These are phyloP conservation scores for Boletellus ananas DNA, from an alignment of 768 basidiomycete genomes.

Conservation along the genomic window DNA sequence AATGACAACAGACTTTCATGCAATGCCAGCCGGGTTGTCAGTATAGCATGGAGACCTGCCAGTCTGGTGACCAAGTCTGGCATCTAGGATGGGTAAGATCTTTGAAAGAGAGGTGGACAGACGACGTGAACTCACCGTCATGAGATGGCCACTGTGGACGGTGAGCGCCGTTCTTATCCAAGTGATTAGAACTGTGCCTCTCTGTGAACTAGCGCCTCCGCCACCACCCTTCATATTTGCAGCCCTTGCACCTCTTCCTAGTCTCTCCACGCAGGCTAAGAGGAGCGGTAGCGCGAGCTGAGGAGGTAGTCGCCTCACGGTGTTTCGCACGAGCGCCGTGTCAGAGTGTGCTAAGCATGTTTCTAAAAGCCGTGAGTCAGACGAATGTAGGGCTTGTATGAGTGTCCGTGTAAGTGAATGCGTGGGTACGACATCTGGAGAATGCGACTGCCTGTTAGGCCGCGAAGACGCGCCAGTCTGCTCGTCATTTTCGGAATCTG, in stretches of 20 bases:
- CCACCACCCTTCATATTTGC: slow-evolving; percentile 75
- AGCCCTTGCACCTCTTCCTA: slow-evolving; percentile 71
- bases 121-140: slow-evolving; percentile 66
- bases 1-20: slow-evolving; percentile 84
- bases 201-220: slow-evolving; percentile 74
- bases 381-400: slow-evolving; percentile 94
- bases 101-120: not conserved
- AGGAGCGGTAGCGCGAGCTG: slow-evolving; percentile 84
- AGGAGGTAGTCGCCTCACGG: slow-evolving; percentile 80
- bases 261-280: slow-evolving; percentile 82
- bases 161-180: slow-evolving; percentile 84
- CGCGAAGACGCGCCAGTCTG: slow-evolving; percentile 32
- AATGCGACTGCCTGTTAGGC: slow-evolving; percentile 18
- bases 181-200: slow-evolving; percentile 61
- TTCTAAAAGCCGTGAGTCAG: slow-evolving; percentile 83
- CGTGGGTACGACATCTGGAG: slow-evolving; percentile 56
- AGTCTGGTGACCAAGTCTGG: slow-evolving; percentile 88
- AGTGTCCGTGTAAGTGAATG: slow-evolving; percentile 90
- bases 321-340: slow-evolving; percentile 75
- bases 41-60: slow-evolving; percentile 75
- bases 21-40: slow-evolving; percentile 74
- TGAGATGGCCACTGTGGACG: slow-evolving; percentile 85
- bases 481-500: slow-evolving; percentile 46
- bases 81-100: slow-evolving; percentile 50
- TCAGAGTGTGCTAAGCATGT: slow-evolving; percentile 85